A percentile compares a stretch with the other conserved stretches of the same genome.
Conservation (phyloP, 371 early-diverging fungal species). For the Syncephalastrum racemosum region DNA sequence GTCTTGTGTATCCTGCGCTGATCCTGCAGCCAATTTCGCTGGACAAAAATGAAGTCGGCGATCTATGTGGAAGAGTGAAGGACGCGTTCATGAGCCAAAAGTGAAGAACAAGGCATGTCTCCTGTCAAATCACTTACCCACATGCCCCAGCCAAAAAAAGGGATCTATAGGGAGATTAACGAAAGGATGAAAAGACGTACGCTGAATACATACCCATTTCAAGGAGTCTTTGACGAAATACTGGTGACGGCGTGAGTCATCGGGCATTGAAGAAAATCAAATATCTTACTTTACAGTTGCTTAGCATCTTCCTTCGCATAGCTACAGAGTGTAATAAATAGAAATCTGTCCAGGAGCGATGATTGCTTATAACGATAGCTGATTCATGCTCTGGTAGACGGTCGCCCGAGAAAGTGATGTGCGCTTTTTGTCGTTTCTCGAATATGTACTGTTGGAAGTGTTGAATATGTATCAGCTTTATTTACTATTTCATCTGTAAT, state of each 20-base stretch:
- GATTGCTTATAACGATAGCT: constrained; percentile 67
- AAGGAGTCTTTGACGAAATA: constrained; percentile 77
- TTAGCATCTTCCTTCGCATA: constrained; percentile 59
- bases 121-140: constrained; percentile 37
- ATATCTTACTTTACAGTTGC: constrained; percentile 58
- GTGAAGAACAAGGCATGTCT: not conserved
- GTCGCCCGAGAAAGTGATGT: constrained; percentile 69
- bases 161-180: constrained; percentile 31
- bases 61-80: constrained; percentile 32
- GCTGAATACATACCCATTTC: constrained; percentile 53
- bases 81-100: not conserved
- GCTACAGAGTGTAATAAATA: constrained; percentile 68
- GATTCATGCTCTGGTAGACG: constrained; percentile 53
- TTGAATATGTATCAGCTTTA: not conserved
- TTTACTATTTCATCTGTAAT: not conserved
- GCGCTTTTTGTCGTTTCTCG: constrained; percentile 58
- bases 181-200: not conserved
- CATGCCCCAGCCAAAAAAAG: constrained; percentile 67
- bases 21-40: constrained; percentile 69
- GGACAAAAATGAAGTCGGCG: constrained; percentile 71
- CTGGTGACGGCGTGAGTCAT: constrained; percentile 21
- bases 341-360: constrained; percentile 65
- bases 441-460: constrained; percentile 33
- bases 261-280: not conserved
- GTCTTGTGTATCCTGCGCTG: constrained; percentile 57